Conservation (phyloP, 2,329 filamentous ascomycete species). For the Tolypocladium guangdongense region DNA sequence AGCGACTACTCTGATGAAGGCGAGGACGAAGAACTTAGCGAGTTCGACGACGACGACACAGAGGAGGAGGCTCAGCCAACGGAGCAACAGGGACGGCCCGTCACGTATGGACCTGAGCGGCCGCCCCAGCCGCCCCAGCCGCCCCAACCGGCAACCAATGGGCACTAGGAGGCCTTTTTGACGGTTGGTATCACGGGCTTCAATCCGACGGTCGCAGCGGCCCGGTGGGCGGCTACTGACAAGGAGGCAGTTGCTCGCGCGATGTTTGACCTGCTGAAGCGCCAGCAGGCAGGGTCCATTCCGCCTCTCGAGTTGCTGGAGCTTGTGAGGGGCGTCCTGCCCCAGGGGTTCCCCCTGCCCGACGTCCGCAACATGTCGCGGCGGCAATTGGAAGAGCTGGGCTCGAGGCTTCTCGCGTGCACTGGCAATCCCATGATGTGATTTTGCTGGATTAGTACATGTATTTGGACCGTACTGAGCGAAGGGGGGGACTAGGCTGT, state of each 20-base stretch:
- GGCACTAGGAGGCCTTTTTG: constrained; percentile 25
- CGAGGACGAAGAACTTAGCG: constrained; percentile 50
- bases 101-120: constrained; percentile 37
- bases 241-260: not conserved
- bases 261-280: not conserved
- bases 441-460: not conserved
- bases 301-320: not conserved
- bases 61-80: constrained; percentile 36
- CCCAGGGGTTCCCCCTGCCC: not conserved
- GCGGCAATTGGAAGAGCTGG: not conserved
- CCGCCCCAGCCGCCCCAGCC: constrained; percentile 25
- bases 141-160: constrained; percentile 26
- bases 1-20: constrained; percentile 56
- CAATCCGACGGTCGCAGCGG: not conserved
- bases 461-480: not conserved
- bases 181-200: not conserved
- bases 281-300: not conserved
- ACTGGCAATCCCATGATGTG: not conserved
- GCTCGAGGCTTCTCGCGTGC: not conserved
- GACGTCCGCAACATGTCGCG: not conserved
- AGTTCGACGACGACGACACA: constrained; percentile 53
- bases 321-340: not conserved
- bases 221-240: not conserved
- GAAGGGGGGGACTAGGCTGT: not conserved
- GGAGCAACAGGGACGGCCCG: constrained; percentile 21